Evolutionary conservation across 139 green algal genomes (phyloP).

Genomic region (Chlorella sp.): DNA sequence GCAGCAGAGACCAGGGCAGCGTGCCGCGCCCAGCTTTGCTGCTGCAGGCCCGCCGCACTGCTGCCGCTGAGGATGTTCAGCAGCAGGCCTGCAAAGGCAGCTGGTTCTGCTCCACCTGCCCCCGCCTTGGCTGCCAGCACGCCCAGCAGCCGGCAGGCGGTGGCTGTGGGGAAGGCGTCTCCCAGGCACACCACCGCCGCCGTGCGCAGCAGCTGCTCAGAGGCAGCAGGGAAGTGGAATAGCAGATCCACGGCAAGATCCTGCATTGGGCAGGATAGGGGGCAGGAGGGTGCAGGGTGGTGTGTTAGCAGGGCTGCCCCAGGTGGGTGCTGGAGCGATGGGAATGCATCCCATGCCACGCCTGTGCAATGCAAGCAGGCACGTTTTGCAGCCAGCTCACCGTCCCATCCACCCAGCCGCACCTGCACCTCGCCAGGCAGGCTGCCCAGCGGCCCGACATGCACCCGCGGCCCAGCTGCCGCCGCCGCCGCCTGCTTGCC

Average conservation of each 20-base stretch:
- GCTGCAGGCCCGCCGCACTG: constrained; percentile 30
- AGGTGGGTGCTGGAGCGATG: no score
- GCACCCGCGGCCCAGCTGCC: neutral
- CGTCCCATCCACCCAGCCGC: neutral
- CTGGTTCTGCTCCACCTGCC: neutral
- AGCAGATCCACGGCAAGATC: constrained; percentile 45
- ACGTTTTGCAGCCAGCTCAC: no score
- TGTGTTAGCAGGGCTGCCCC: no score
- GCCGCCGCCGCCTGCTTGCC: constrained; percentile 17
- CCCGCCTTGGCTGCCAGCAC: neutral
- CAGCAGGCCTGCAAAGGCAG: constrained; percentile 30
- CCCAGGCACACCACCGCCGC: constrained; percentile 30
- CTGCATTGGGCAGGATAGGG: neutral
- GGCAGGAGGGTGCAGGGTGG: no score
- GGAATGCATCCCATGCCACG: no score
- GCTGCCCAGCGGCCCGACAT: constrained; percentile 17
- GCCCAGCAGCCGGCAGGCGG: constrained; percentile 9
- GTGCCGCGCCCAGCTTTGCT: constrained; percentile 30
- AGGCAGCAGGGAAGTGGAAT: constrained; percentile 18
- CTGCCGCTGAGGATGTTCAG: constrained; percentile 25
- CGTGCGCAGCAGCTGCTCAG: constrained; percentile 26
- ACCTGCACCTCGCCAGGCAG: neutral
- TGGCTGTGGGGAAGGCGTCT: neutral
- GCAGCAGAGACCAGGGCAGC: constrained; percentile 23
- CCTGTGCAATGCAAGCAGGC: no score